A percentile compares a stretch with the other conserved stretches of the same genome.
phyloP scores from a whole-genome alignment of 129 eudicot genomes.

The Centaurea solstitialis region DNA sequence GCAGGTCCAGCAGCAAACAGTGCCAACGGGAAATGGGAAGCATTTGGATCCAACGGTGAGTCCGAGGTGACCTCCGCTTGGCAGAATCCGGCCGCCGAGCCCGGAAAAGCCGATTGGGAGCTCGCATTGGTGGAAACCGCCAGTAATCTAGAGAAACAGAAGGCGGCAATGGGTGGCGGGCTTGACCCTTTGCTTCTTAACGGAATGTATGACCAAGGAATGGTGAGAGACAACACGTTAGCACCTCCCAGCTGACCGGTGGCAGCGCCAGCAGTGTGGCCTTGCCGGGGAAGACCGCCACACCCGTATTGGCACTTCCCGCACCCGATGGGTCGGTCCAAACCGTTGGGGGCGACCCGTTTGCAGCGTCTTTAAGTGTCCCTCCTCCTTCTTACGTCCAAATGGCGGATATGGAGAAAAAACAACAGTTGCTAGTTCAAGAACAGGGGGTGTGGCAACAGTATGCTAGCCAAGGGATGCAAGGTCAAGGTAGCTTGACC shows the following conservation, averaged over 20 bases:
- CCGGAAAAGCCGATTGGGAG: conserved; percentile 90
- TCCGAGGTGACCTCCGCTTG: conserved; percentile 77
- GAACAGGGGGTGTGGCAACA: conserved; percentile 83
- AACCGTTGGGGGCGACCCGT: conserved; percentile 69
- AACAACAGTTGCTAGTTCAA: conserved; percentile 70
- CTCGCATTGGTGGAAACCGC: conserved; percentile 76
- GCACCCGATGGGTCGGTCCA: conserved; percentile 67
- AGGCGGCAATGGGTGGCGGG: conserved; percentile 77
- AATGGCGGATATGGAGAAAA: conserved; percentile 79
- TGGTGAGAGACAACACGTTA: conserved; percentile 69
- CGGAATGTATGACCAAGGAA: conserved; percentile 88
- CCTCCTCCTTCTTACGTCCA: conserved; percentile 88
- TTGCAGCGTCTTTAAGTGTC: conserved; percentile 63
- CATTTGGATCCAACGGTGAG: conserved; percentile 54
- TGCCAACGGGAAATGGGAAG: conserved; percentile 66
- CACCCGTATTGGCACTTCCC: conserved; percentile 68
- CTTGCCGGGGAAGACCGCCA: conserved; percentile 48
- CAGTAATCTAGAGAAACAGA: conserved; percentile 61
- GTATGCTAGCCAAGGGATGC: conserved; percentile 71
- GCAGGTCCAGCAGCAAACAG: conserved; percentile 61
- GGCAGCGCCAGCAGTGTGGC: conserved; percentile 84
- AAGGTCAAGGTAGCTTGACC: conserved; percentile 64
- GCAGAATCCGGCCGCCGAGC: conserved; percentile 83
- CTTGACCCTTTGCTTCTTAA: conserved; percentile 74
- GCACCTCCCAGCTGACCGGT: conserved; percentile 54